Percentiles rank a stretch among this genome's conserved stretches.
phyloP scores from a whole-genome alignment of 805 yeast species.

The Danielia reshetovae region DNA sequence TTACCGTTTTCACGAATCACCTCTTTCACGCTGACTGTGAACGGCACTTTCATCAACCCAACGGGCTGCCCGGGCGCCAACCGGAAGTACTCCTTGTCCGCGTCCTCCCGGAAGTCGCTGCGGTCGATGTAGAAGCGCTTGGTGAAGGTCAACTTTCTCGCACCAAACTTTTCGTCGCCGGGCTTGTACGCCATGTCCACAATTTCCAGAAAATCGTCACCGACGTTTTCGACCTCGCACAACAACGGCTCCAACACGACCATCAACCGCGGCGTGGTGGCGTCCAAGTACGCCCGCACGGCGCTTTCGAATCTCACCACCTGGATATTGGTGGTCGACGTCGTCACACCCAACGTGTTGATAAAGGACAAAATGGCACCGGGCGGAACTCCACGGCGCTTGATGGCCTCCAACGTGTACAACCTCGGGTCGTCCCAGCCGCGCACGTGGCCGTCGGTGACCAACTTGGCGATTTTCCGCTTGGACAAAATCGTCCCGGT shows the following conservation, averaged over 20 bases:
- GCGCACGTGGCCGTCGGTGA: slow-evolving; percentile 74
- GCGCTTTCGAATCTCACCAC: slow-evolving; percentile 84
- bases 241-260: slow-evolving; percentile 84
- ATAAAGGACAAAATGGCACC: slow-evolving; percentile 93
- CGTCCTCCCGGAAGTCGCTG: slow-evolving; percentile 68
- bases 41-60: slow-evolving; percentile 89
- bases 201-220: slow-evolving; percentile 66
- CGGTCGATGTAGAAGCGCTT: slow-evolving; percentile 81
- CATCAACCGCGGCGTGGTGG: slow-evolving; percentile 92
- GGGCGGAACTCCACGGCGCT: slow-evolving; percentile 98
- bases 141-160: slow-evolving; percentile 67
- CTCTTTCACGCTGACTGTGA: slow-evolving; percentile 67
- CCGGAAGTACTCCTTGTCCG: slow-evolving; percentile 77
- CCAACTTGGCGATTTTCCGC: slow-evolving; percentile 92
- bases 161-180: slow-evolving; percentile 59
- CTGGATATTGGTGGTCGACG: slow-evolving; percentile 89
- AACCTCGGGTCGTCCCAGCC: slow-evolving; percentile 99
- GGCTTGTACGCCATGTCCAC: slow-evolving; percentile 87
- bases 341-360: slow-evolving; percentile 95
- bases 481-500: slow-evolving; percentile 94
- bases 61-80: slow-evolving; percentile 92
- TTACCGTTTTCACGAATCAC: slow-evolving; percentile 67
- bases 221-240: slow-evolving; percentile 76
- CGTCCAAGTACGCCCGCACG: slow-evolving; percentile 82
- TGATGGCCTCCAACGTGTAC: slow-evolving; percentile 88